Evolutionary conservation across 2,329 filamentous ascomycete genomes (phyloP).

Genomic region (Fusarium virguliforme): DNA sequence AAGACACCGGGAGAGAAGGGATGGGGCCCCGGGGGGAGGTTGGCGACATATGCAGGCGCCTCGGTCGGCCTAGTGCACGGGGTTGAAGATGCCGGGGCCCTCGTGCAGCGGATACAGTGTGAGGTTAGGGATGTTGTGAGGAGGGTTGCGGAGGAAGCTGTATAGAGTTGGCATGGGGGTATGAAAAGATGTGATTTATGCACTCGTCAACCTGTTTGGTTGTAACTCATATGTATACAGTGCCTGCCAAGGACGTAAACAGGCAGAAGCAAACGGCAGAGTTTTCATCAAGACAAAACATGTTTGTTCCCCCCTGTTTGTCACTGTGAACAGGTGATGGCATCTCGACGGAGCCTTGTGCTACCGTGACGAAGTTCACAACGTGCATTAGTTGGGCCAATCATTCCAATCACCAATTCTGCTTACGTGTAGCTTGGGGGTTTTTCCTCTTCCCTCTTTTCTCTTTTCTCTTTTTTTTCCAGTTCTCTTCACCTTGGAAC

Average conservation of each 20-base stretch:
- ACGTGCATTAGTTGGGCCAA: slow-evolving; percentile 1
- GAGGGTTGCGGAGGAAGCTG: neutral
- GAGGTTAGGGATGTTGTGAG: slow-evolving; percentile 47
- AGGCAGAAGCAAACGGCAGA: neutral
- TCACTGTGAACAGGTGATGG: neutral
- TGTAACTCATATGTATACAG: neutral
- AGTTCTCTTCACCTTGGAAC: neutral
- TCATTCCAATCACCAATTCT: neutral
- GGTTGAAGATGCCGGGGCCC: slow-evolving; percentile 58
- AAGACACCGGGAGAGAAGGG: slow-evolving; percentile 59
- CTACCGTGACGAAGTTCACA: neutral
- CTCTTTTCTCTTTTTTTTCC: neutral
- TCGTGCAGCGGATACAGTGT: slow-evolving; percentile 55
- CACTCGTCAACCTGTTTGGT: neutral
- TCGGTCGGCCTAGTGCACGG: slow-evolving; percentile 62
- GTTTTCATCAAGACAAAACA: neutral
- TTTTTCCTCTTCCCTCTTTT: neutral
- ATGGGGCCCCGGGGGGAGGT: slow-evolving; percentile 64
- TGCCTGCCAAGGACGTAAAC: neutral
- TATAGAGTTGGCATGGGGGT: neutral
- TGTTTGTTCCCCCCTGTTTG: neutral
- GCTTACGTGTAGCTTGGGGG: neutral
- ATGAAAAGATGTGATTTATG: neutral
- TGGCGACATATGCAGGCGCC: slow-evolving; percentile 67
- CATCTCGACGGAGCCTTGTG: neutral